These are phyloP conservation scores for Rhododendron ovatum DNA, from an alignment of 148 eudicot genomes.

Conservation along the genomic window DNA sequence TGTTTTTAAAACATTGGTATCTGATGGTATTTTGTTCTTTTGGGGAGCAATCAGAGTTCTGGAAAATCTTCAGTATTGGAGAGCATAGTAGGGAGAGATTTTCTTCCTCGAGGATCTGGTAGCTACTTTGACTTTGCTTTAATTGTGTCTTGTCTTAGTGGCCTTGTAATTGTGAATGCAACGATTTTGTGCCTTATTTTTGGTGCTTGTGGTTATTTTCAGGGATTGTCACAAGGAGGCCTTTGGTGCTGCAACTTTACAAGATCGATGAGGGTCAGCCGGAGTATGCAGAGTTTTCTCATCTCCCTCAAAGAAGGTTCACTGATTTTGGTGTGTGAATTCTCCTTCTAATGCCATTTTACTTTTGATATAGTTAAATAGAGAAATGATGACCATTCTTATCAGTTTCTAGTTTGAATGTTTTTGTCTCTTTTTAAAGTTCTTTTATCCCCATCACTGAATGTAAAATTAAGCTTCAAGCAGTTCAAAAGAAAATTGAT, in stretches of 20 bases:
- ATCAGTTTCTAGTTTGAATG: neutral
- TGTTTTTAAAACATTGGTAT: neutral
- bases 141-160: neutral
- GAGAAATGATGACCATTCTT: neutral
- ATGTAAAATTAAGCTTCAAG: neutral
- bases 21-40: neutral
- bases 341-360: neutral
- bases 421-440: neutral
- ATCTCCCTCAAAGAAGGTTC: conserved; percentile 62
- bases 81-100: conserved; percentile 92
- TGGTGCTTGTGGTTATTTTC: neutral
- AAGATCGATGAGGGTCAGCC: conserved; percentile 59
- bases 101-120: conserved; percentile 98
- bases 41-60: conserved; percentile 56
- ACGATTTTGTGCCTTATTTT: neutral
- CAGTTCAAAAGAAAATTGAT: neutral
- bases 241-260: conserved; percentile 85
- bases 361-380: neutral
- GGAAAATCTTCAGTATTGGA: conserved; percentile 93
- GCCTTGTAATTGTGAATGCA: neutral
- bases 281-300: conserved; percentile 90
- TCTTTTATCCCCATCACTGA: neutral
- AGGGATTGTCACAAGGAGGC: conserved; percentile 97
- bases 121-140: conserved; percentile 8
- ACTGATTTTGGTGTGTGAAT: conserved; percentile 63